Conservation (phyloP, 345 rosid genomes). For the Mangifera indica region DNA sequence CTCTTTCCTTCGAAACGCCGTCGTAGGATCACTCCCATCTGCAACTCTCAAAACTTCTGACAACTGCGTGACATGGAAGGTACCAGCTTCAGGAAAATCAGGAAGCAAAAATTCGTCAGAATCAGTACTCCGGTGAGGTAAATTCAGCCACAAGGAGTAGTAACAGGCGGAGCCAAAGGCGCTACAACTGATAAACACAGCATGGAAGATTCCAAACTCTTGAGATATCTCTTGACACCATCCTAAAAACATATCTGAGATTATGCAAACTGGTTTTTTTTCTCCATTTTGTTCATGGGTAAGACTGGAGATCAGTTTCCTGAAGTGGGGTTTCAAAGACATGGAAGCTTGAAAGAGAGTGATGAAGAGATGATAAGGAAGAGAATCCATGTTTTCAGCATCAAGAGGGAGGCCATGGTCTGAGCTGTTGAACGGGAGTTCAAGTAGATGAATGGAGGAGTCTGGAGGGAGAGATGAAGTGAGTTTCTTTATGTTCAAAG, state of each 20-base stretch:
- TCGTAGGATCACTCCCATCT: too few relatives aligned
- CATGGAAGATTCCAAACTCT: too few relatives aligned
- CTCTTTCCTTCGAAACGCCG: too few relatives aligned
- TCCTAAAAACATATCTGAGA: background rate
- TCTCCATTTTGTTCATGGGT: slow-evolving; percentile 9
- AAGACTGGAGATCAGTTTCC: slow-evolving; percentile 24
- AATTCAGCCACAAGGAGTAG: too few relatives aligned
- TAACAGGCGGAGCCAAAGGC: too few relatives aligned
- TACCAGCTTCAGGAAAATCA: too few relatives aligned
- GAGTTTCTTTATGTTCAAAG: slow-evolving; percentile 36
- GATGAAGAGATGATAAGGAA: slow-evolving; percentile 38
- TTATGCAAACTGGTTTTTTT: slow-evolving; percentile 37
- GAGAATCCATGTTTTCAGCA: slow-evolving; percentile 37
- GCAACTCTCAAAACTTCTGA: too few relatives aligned
- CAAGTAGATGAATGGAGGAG: slow-evolving; percentile 37
- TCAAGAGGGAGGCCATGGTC: slow-evolving; percentile 46
- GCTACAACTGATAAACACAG: too few relatives aligned
- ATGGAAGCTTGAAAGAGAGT: slow-evolving; percentile 37
- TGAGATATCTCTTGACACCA: slow-evolving; percentile 23
- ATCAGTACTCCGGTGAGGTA: too few relatives aligned
- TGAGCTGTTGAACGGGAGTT: slow-evolving; percentile 39
- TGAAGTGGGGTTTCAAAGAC: slow-evolving; percentile 35
- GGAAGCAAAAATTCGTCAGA: too few relatives aligned
- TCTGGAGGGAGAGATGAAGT: slow-evolving; percentile 31
- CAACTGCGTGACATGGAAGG: too few relatives aligned